These are phyloP conservation scores for Ogataea populi-albae DNA, from an alignment of 805 yeast genomes.

Conservation along the genomic window DNA sequence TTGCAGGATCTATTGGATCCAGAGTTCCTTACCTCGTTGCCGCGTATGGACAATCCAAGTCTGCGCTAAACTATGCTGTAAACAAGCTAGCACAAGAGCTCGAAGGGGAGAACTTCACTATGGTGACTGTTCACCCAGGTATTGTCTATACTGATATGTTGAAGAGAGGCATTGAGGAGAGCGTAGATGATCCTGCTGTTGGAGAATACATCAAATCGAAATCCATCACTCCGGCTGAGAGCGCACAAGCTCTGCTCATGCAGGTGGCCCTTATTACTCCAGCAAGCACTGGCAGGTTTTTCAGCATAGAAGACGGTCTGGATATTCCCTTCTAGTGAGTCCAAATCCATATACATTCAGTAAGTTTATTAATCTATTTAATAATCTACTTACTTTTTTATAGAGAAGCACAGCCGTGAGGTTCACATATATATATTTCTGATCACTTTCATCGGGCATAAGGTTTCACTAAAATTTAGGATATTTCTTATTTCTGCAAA, in stretches of 20 bases:
- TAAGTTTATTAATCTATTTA: no score
- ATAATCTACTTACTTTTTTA: no score
- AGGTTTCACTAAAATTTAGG: no score
- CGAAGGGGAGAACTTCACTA: constrained; percentile 18
- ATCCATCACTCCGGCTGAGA: constrained; percentile 1
- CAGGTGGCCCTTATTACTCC: background rate
- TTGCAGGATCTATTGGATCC: constrained; percentile 28
- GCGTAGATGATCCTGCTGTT: background rate
- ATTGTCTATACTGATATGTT: constrained; percentile 8
- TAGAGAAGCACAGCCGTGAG: no score
- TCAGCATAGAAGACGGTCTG: background rate
- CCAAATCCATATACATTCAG: no score
- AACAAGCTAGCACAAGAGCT: constrained; percentile 28
- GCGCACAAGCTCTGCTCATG: background rate
- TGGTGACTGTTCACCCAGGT: constrained; percentile 10
- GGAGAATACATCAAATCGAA: background rate
- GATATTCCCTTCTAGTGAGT: constrained; percentile 1
- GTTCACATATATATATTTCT: no score
- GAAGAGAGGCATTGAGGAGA: background rate
- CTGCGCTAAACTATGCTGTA: constrained; percentile 32
- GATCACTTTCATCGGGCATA: no score
- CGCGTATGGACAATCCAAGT: constrained; percentile 37
- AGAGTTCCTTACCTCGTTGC: constrained; percentile 19
- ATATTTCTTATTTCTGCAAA: no score
- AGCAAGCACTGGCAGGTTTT: constrained; percentile 2